Evolutionary conservation across 2,329 filamentous ascomycete genomes (phyloP).

Genomic region (Epichloe scottii): DNA sequence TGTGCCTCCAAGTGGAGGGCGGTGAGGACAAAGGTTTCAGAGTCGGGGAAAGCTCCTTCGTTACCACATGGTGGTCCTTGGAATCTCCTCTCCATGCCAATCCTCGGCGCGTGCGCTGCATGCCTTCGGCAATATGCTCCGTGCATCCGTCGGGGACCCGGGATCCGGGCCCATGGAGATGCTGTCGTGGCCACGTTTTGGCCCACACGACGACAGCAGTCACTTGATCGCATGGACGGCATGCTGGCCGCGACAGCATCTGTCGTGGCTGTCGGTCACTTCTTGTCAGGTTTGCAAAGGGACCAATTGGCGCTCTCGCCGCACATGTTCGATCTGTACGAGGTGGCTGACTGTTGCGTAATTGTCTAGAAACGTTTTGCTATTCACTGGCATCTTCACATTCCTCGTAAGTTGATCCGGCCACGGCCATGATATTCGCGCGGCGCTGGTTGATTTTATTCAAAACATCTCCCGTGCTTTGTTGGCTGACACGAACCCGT

Average conservation of each 20-base stretch:
- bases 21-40: not conserved
- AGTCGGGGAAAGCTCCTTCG: not conserved
- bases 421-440: too few species aligned
- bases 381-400: conserved; percentile 77
- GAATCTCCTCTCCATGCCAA: not conserved
- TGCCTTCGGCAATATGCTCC: not conserved
- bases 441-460: not conserved
- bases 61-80: not conserved
- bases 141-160: not conserved
- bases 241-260: not conserved
- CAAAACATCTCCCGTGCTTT: not conserved
- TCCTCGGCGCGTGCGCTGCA: not conserved
- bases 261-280: conserved; percentile 16
- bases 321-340: conserved; percentile 1
- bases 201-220: not conserved
- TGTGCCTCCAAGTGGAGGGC: not conserved
- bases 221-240: not conserved
- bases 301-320: not conserved
- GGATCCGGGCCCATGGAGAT: not conserved
- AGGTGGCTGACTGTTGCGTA: conserved; percentile 14
- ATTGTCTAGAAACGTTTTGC: conserved; percentile 52
- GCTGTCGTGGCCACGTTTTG: conserved; percentile 6
- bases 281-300: conserved; percentile 15
- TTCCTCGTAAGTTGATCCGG: conserved; percentile 53
- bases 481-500: not conserved